Conservation (phyloP, 305 asterid species). For the Solanum hybrid region DNA sequence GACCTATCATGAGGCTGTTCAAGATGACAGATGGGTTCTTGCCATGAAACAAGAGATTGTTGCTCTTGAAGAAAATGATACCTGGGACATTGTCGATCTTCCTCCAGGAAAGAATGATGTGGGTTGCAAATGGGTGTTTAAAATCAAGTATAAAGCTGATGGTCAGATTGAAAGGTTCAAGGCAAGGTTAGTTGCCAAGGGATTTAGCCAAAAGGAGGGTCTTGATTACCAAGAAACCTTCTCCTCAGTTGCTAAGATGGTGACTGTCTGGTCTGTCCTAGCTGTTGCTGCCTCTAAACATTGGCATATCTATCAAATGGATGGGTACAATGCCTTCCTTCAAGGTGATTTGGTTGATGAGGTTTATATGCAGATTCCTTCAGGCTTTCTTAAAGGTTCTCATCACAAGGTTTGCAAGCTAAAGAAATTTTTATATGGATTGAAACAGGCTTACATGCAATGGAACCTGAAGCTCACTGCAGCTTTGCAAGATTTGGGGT, state of each 20-base stretch:
- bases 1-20: not conserved
- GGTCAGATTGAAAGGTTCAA: not conserved
- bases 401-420: not conserved
- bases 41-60: not conserved
- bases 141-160: not conserved
- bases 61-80: not conserved
- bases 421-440: not conserved
- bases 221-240: not conserved
- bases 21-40: not conserved
- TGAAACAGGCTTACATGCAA: not conserved
- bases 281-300: not conserved
- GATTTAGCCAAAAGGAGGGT: not conserved
- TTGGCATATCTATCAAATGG: not conserved
- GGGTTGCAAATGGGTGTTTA: not conserved
- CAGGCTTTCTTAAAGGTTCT: not conserved
- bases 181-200: not conserved
- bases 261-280: not conserved
- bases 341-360: not conserved
- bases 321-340: not conserved
- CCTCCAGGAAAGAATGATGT: not conserved
- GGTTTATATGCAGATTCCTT: not conserved
- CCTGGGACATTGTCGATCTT: not conserved
- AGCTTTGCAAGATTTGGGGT: not conserved
- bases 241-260: not conserved
- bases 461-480: not conserved